These are phyloP conservation scores for Prorocentrum cordatum DNA, from an alignment of 169 alveolate genomes.

Conservation along the genomic window DNA sequence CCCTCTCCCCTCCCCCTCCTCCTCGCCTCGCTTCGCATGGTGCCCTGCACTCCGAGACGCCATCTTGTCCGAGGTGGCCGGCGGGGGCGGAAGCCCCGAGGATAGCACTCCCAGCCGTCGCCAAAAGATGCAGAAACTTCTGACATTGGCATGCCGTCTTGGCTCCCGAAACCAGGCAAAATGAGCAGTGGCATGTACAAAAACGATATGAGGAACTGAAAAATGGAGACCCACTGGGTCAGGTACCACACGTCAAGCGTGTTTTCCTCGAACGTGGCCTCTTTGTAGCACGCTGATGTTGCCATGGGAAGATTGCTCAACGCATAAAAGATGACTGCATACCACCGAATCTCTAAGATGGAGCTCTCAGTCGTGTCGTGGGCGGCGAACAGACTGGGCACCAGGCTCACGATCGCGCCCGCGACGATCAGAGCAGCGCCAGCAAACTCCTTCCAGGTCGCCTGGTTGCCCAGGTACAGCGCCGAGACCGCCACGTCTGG, in stretches of 20 bases:
- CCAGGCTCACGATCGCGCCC: background rate
- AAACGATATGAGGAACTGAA: background rate
- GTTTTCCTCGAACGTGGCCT: background rate
- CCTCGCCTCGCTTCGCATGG: too few species aligned
- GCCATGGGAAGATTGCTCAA: background rate
- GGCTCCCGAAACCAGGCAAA: background rate
- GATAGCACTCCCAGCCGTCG: too few species aligned
- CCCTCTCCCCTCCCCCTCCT: too few species aligned
- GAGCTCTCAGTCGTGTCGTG: background rate
- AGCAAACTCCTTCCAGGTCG: background rate
- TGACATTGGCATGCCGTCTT: background rate
- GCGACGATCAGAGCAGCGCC: background rate
- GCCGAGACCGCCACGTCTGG: background rate
- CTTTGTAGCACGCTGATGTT: background rate
- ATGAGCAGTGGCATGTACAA: background rate
- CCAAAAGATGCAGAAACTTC: too few species aligned
- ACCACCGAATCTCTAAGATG: background rate
- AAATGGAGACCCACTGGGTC: background rate
- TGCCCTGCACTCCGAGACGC: too few species aligned
- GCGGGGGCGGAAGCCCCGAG: too few species aligned
- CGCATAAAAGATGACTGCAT: background rate
- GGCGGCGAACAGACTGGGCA: background rate
- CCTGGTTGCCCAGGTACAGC: background rate
- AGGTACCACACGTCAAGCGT: background rate
- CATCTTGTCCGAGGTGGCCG: too few species aligned